Conservation (phyloP, 768 basidiomycete genomes). For the Termitomyces sp. region DNA sequence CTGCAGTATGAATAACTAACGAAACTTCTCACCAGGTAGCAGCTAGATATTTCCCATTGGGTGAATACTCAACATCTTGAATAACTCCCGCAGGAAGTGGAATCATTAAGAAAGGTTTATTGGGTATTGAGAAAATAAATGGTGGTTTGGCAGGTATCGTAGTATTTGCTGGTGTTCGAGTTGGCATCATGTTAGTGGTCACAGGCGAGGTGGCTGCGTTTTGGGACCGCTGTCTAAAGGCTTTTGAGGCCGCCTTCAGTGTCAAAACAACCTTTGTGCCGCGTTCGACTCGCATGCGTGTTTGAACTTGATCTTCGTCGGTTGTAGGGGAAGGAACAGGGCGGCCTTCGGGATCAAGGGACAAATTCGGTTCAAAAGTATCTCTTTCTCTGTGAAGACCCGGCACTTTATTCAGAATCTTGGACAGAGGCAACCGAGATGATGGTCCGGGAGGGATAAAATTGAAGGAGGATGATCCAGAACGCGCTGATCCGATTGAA, state of each 20-base stretch:
- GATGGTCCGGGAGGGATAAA: not conserved
- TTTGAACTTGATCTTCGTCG: not conserved
- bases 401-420: not conserved
- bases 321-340: not conserved
- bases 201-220: not conserved
- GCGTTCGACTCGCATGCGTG: not conserved
- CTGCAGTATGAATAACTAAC: not conserved
- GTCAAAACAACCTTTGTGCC: not conserved
- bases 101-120: not conserved
- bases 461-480: constrained; percentile 2
- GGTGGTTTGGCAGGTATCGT: not conserved
- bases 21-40: constrained; percentile 4
- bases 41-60: constrained; percentile 8
- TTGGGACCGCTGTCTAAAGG: not conserved
- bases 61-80: constrained; percentile 16
- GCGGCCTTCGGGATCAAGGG: not conserved
- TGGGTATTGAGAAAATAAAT: not conserved
- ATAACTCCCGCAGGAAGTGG: not conserved
- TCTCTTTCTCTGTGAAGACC: not conserved
- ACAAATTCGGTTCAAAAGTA: not conserved
- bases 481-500: constrained; percentile 3
- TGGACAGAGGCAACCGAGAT: not conserved
- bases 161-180: not conserved
- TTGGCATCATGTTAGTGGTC: not conserved
- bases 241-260: not conserved